phyloP scores from a whole-genome alignment of 2,329 filamentous ascomycete species.

The Emergomyces orientalis region DNA sequence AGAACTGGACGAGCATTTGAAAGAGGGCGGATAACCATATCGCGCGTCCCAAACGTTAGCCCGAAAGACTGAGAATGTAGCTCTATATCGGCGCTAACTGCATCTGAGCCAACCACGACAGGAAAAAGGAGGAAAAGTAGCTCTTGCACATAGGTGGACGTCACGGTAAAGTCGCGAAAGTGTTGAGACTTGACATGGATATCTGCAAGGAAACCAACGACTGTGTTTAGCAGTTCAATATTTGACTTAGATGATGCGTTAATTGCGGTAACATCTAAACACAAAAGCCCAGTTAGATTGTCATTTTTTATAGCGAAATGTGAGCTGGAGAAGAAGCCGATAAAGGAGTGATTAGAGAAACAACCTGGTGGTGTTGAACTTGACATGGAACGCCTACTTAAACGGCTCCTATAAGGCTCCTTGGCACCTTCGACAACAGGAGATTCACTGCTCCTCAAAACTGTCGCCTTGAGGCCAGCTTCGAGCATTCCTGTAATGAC shows the following conservation, averaged over 20 bases:
- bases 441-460: conserved; percentile 28
- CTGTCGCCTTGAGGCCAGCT: conserved; percentile 61
- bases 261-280: not conserved
- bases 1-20: conserved; percentile 60
- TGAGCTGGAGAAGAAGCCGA: not conserved
- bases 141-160: conserved; percentile 71
- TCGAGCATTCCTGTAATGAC: conserved; percentile 83
- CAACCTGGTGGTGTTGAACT: conserved; percentile 2
- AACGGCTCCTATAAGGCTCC: not conserved
- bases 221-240: conserved; percentile 59
- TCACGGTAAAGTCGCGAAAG: conserved; percentile 74
- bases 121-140: conserved; percentile 76
- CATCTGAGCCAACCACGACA: conserved; percentile 75
- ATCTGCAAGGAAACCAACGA: conserved; percentile 69
- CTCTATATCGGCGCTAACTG: conserved; percentile 74
- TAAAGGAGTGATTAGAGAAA: not conserved
- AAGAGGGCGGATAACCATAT: conserved; percentile 71
- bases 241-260: conserved; percentile 42
- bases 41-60: conserved; percentile 74
- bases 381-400: conserved; percentile 6
- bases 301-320: not conserved
- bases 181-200: conserved; percentile 64
- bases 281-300: not conserved
- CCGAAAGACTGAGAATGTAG: conserved; percentile 72
- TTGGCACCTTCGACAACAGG: not conserved